Evolutionary conservation across 371 early-diverging fungal species (phyloP).

Genomic region (Apophysomyces ossiformis): DNA sequence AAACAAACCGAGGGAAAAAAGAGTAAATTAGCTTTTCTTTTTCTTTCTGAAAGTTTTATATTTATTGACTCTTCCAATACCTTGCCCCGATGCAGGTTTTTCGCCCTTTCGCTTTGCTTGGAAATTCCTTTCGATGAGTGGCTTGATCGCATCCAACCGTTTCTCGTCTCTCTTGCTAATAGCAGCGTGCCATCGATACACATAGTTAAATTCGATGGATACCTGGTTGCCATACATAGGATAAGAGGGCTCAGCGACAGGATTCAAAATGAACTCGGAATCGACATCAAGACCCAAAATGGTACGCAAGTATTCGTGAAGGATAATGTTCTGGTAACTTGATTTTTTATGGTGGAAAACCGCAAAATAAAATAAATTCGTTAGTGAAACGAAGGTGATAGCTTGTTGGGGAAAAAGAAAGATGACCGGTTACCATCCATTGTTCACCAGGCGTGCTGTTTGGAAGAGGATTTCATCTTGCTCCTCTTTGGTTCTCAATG

Average conservation of each 20-base stretch:
- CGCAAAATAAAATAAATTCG: no score
- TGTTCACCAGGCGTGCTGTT: constrained; percentile 56
- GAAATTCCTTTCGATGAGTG: no score
- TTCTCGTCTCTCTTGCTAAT: constrained; percentile 44
- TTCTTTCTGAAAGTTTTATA: neutral
- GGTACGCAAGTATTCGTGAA: constrained; percentile 53
- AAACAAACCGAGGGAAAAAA: constrained; percentile 20
- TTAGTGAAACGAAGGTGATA: no score
- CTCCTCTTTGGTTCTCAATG: constrained; percentile 28
- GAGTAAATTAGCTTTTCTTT: no score
- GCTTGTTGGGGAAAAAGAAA: no score
- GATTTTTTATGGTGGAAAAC: neutral
- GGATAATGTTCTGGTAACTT: constrained; percentile 44
- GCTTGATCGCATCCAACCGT: constrained; percentile 43
- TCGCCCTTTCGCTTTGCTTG: neutral
- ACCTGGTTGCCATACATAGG: constrained; percentile 54
- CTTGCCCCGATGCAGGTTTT: constrained; percentile 22
- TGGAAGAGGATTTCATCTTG: constrained; percentile 59
- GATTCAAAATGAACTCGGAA: constrained; percentile 42
- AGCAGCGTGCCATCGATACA: constrained; percentile 60
- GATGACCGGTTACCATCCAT: constrained; percentile 33
- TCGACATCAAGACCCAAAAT: constrained; percentile 48
- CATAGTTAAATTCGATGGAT: constrained; percentile 53
- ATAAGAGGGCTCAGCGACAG: constrained; percentile 21
- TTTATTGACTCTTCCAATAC: constrained; percentile 35